phyloP scores from a whole-genome alignment of 495 filamentous ascomycete species.

The Penicillium daleae region DNA sequence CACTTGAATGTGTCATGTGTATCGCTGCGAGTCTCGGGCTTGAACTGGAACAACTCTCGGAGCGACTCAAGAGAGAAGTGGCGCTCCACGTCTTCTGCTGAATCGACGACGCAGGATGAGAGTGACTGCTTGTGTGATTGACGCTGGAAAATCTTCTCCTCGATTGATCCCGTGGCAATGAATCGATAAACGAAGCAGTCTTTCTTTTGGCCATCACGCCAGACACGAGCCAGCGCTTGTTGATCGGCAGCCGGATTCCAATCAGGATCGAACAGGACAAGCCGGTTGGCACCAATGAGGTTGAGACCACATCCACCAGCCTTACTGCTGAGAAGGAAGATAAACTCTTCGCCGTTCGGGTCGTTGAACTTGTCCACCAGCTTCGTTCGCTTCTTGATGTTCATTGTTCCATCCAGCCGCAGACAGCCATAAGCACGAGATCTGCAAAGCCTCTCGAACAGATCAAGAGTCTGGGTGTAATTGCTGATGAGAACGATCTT shows the following conservation, averaged over 20 bases:
- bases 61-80: constrained; percentile 92
- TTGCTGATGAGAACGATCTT: constrained; percentile 99
- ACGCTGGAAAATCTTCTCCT: constrained; percentile 99
- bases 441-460: constrained; percentile 92
- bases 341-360: constrained; percentile 85
- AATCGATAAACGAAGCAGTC: constrained; percentile 99
- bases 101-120: constrained; percentile 96
- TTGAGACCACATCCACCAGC: constrained; percentile 97
- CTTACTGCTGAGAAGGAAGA: constrained; percentile 95
- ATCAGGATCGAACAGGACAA: constrained; percentile 97
- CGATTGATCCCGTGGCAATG: constrained; percentile 96
- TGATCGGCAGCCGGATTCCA: constrained; percentile 99
- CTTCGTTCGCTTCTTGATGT: constrained; percentile 93
- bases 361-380: constrained; percentile 99
- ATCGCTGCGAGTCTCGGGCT: constrained; percentile 80
- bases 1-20: constrained; percentile 99
- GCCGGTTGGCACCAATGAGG: constrained; percentile 93
- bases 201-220: constrained; percentile 99
- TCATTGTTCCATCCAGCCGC: constrained; percentile 95
- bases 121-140: constrained; percentile 98
- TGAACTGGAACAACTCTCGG: constrained; percentile 91
- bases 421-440: constrained; percentile 80
- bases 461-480: constrained; percentile 93
- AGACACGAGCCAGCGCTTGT: constrained; percentile 94
- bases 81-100: constrained; percentile 93